Evolutionary conservation across 768 basidiomycete species (phyloP).

Genomic region (Lactarius indigo): DNA sequence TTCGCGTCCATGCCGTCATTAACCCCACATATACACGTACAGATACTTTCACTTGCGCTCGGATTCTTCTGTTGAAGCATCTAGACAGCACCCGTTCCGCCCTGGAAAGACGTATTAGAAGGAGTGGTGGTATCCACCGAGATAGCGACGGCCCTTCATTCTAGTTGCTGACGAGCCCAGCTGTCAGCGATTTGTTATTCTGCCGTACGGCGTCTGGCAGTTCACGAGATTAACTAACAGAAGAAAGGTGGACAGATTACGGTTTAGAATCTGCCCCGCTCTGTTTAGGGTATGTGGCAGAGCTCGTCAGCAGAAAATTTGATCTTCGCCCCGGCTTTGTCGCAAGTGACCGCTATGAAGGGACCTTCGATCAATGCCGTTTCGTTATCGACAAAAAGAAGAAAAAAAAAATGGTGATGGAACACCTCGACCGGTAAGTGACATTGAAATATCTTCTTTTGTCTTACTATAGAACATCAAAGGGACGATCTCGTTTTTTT

Average conservation of each 20-base stretch:
- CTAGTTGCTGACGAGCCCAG: neutral
- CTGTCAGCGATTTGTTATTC: constrained; percentile 10
- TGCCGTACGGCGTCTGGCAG: neutral
- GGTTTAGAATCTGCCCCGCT: neutral
- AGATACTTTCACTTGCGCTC: neutral
- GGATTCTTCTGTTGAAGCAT: neutral
- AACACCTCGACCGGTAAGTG: neutral
- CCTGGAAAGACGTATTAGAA: constrained; percentile 1
- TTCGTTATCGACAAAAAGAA: neutral
- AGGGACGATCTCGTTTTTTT: neutral
- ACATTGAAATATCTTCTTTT: neutral
- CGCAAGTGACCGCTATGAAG: neutral
- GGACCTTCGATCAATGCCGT: constrained; percentile 9
- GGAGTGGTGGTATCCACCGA: neutral
- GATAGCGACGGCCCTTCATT: neutral
- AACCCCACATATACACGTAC: neutral
- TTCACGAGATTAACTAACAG: neutral
- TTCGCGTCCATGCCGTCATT: constrained; percentile 5
- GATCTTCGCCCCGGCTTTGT: neutral
- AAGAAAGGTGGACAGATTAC: neutral
- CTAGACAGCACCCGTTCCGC: neutral
- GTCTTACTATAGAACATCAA: neutral
- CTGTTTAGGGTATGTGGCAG: neutral
- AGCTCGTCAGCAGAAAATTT: neutral
- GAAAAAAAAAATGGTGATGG: neutral